Conservation (phyloP, 139 green algal species). For the Tetraselmis striata region DNA sequence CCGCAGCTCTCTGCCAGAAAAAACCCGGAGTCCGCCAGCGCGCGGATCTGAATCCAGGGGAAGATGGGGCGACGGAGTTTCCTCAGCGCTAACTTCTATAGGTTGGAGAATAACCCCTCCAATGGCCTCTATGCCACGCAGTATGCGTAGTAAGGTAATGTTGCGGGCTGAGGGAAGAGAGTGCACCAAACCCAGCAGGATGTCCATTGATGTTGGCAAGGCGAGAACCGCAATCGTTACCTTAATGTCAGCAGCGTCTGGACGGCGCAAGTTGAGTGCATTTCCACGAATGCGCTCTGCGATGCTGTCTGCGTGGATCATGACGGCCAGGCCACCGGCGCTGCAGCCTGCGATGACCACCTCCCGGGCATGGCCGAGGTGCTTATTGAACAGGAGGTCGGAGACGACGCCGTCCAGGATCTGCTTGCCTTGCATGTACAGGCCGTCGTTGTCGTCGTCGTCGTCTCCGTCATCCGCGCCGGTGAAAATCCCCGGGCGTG, state of each 20-base stretch:
- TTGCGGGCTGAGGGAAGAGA: too few species aligned
- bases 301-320: not conserved
- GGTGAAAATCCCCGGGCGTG: not conserved
- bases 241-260: not conserved
- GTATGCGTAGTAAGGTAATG: too few species aligned
- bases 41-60: not conserved
- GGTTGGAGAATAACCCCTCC: too few species aligned
- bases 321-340: not conserved
- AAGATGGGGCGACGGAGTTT: too few species aligned
- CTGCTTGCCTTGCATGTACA: not conserved
- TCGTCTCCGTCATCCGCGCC: not conserved
- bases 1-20: not conserved
- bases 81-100: too few species aligned
- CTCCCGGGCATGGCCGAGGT: not conserved
- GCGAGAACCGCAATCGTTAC: too few species aligned
- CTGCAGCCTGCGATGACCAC: not conserved
- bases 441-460: not conserved
- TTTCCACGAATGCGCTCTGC: not conserved
- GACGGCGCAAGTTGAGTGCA: not conserved
- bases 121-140: not conserved
- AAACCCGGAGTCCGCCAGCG: not conserved
- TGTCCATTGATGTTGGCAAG: too few species aligned
- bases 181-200: too few species aligned
- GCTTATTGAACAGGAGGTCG: not conserved
- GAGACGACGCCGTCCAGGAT: not conserved